These are phyloP conservation scores for Tieghemostelium lacteum DNA, from an alignment of 78 protist genomes.

Conservation along the genomic window DNA sequence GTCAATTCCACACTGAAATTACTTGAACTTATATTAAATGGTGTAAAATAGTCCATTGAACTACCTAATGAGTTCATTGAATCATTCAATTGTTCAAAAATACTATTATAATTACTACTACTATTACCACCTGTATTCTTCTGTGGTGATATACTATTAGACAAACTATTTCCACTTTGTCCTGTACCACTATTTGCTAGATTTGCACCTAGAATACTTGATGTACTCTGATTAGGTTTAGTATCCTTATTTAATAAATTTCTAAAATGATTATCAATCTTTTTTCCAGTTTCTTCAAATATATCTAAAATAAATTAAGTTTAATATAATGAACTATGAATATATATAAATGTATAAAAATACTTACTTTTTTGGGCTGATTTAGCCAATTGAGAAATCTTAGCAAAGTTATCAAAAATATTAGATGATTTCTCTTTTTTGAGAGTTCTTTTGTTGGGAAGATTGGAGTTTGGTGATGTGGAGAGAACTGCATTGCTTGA, in stretches of 20 bases:
- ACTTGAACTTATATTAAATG: constrained; percentile 42
- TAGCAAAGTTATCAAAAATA: constrained; percentile 65
- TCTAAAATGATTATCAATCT: constrained; percentile 73
- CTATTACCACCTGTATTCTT: background rate
- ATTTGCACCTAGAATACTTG: too few species aligned
- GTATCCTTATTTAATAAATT: background rate
- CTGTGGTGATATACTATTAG: background rate
- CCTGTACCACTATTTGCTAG: too few species aligned
- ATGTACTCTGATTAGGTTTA: too few species aligned
- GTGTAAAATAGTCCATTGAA: constrained; percentile 55
- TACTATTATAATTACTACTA: background rate
- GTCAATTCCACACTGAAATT: constrained; percentile 18
- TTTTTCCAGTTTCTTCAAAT: constrained; percentile 74
- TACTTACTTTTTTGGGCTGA: constrained; percentile 61
- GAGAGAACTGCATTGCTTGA: too few species aligned
- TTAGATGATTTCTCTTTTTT: constrained; percentile 44
- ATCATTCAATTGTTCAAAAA: constrained; percentile 10
- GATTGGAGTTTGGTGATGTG: constrained; percentile 6
- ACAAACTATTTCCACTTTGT: too few species aligned
- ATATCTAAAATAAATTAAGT: constrained; percentile 12
- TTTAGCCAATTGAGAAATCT: constrained; percentile 57
- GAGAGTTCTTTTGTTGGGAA: background rate
- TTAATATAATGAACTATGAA: background rate
- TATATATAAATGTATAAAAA: background rate
- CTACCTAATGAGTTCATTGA: constrained; percentile 16